Conservation (phyloP, 371 early-diverging fungal species). For the Smittium culicis region DNA sequence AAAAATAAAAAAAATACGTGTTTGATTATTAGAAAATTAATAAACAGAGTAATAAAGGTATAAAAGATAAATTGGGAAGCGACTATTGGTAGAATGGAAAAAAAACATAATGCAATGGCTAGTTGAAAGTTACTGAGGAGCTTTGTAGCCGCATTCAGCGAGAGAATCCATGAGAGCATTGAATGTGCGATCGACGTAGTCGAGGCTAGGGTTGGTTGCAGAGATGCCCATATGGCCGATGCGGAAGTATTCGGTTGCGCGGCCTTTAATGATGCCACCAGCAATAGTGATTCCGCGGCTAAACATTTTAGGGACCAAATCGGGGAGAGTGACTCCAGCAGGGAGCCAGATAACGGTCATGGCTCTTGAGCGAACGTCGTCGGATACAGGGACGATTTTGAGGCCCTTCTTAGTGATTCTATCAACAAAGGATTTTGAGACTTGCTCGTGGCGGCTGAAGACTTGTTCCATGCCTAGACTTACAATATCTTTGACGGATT, state of each 20-base stretch:
- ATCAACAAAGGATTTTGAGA: constrained; percentile 58
- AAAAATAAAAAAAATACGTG: too few species aligned
- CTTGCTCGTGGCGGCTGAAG: constrained; percentile 53
- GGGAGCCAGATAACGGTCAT: constrained; percentile 93
- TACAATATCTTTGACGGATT: constrained; percentile 62
- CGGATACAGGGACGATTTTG: constrained; percentile 46
- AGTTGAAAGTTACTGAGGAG: neutral
- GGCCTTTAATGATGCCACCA: constrained; percentile 79
- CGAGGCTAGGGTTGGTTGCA: constrained; percentile 53
- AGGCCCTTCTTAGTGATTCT: constrained; percentile 50
- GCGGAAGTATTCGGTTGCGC: constrained; percentile 85
- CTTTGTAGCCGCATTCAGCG: constrained; percentile 41
- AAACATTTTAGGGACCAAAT: constrained; percentile 60
- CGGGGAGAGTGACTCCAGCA: constrained; percentile 57
- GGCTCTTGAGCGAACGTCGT: constrained; percentile 70
- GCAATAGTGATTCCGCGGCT: constrained; percentile 76
- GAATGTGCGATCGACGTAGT: constrained; percentile 59
- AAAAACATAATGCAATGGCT: too few species aligned
- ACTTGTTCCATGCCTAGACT: constrained; percentile 48
- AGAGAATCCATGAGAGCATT: constrained; percentile 55
- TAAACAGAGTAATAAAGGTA: too few species aligned
- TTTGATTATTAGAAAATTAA: too few species aligned
- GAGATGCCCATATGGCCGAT: constrained; percentile 91
- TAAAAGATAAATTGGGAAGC: too few species aligned
- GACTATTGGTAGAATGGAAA: too few species aligned